A percentile compares a stretch with the other conserved stretches of the same genome.
phyloP scores from a whole-genome alignment of 768 basidiomycete genomes.

The Nidularia sp. region DNA sequence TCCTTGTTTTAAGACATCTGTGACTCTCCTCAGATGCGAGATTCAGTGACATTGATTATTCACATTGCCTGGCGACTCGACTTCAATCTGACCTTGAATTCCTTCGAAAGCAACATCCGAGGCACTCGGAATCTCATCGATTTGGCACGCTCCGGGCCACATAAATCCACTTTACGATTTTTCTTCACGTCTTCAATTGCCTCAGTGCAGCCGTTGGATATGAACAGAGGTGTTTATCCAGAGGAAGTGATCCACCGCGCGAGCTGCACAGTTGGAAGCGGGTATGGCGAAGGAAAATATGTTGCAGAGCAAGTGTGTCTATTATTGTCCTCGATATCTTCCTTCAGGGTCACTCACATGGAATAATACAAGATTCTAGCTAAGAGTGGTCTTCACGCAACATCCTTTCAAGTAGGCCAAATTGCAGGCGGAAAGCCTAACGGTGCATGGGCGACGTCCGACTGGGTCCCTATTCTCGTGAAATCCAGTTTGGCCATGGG shows the following conservation, averaged over 20 bases:
- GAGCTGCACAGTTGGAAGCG: conserved; percentile 21
- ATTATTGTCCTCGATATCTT: neutral
- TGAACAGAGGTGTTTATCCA: conserved; percentile 17
- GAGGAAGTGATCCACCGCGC: conserved; percentile 19
- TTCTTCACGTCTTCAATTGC: conserved; percentile 33
- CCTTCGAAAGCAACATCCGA: conserved; percentile 39
- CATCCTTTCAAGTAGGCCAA: conserved; percentile 31
- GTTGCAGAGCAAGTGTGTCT: conserved; percentile 25
- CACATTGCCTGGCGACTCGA: conserved; percentile 47
- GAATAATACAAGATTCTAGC: conserved; percentile 17
- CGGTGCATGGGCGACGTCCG: conserved; percentile 32
- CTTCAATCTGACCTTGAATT: conserved; percentile 37
- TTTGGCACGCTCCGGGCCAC: conserved; percentile 19
- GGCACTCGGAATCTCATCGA: conserved; percentile 39
- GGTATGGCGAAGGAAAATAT: conserved; percentile 34
- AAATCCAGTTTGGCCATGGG: conserved; percentile 26
- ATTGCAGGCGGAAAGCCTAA: conserved; percentile 26
- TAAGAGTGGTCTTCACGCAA: conserved; percentile 21
- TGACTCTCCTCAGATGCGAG: conserved; percentile 22
- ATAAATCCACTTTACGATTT: conserved; percentile 14
- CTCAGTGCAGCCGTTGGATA: conserved; percentile 21
- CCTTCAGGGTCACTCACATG: neutral
- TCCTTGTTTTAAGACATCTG: conserved; percentile 35
- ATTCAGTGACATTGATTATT: conserved; percentile 21
- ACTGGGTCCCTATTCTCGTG: conserved; percentile 36